Evolutionary conservation across 2,329 filamentous ascomycete species (phyloP).

Genomic region (Fusarium kyushuense): DNA sequence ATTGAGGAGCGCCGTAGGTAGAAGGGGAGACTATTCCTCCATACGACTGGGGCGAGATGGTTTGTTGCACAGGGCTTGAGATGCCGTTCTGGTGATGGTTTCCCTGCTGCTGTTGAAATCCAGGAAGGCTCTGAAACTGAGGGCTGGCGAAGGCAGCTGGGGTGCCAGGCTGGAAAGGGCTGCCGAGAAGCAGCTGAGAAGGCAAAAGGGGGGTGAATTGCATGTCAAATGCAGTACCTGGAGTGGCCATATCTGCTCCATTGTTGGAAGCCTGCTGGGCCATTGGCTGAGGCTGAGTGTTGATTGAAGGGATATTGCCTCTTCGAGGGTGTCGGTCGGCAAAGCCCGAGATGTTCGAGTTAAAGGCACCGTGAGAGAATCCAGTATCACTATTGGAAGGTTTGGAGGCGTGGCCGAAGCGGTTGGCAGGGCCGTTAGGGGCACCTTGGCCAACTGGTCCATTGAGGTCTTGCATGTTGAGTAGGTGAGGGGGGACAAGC

Average conservation of each 20-base stretch:
- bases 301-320: slow-evolving; percentile 90
- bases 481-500: slow-evolving; percentile 86
- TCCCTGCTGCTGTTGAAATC: slow-evolving; percentile 74
- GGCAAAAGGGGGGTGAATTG: slow-evolving; percentile 97
- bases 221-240: slow-evolving; percentile 94
- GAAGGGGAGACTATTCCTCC: slow-evolving; percentile 88
- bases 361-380: slow-evolving; percentile 93
- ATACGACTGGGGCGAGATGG: slow-evolving; percentile 85
- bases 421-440: slow-evolving; percentile 65
- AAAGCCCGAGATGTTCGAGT: slow-evolving; percentile 86
- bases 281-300: slow-evolving; percentile 82
- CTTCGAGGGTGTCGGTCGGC: slow-evolving; percentile 87
- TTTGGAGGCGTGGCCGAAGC: slow-evolving; percentile 82
- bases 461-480: slow-evolving; percentile 92
- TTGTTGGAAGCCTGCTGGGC: slow-evolving; percentile 60
- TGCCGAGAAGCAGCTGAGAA: slow-evolving; percentile 92
- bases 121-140: slow-evolving; percentile 87
- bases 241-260: slow-evolving; percentile 81
- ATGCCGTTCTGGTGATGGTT: slow-evolving; percentile 71
- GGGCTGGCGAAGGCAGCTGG: slow-evolving; percentile 90
- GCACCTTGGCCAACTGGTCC: slow-evolving; percentile 63
- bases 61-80: slow-evolving; percentile 80
- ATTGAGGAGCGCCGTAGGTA: slow-evolving; percentile 82
- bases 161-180: slow-evolving; percentile 95
- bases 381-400: slow-evolving; percentile 86